Base-by-base conservation (phyloP, 2,329 filamentous ascomycete genomes). In the Trichoderma asperellum region DNA sequence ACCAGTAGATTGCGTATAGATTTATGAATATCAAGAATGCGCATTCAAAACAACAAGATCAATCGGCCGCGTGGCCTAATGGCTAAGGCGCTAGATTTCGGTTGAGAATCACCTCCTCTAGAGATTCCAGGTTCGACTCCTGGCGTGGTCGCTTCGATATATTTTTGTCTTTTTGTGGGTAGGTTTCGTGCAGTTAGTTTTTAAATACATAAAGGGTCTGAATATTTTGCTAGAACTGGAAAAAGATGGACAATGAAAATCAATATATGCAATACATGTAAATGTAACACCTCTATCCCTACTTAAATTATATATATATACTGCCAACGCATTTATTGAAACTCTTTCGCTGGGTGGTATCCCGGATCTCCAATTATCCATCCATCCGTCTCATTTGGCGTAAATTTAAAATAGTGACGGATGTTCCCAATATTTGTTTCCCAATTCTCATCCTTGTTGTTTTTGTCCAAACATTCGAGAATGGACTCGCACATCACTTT, bases 21-120 rank as follows among this genome's bases (percentile, higher is more conserved):
- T 11, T 29, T 57, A 56, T 65, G 11, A 8, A 6, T 2, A 32
- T 16, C 6, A 24, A 43, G 18, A 3, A 11, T 8, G 3, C 6
- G 1, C 6, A 1, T 12, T 1, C 1, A 10, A n/a, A 10, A 12
- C 14, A n/a, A 47, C 29, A 66, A 49, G 32, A 58, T 21, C 16
- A 32, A 7, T 29, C 11, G 75, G 77, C 76, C 77, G 77, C 77
- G 75, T 78, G 76, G 77, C 77, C 75, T 77, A 78, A 78, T 78
- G 77, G 77, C 70, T 77, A 78, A 77, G 75, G 77, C 77, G 77
- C 73, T 76, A 77, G 76, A 78, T 78, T 78, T 78, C 77, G 77
- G 77, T 74, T 61, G 1, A 6, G 7, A 57, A 34, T 32, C 56
- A 70, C 62, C 21, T 68, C 60, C 76, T 77, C 76, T 77, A 77